These are phyloP conservation scores for Coelastrella sp. DNA, from an alignment of 139 green algal genomes.

Conservation along the genomic window DNA sequence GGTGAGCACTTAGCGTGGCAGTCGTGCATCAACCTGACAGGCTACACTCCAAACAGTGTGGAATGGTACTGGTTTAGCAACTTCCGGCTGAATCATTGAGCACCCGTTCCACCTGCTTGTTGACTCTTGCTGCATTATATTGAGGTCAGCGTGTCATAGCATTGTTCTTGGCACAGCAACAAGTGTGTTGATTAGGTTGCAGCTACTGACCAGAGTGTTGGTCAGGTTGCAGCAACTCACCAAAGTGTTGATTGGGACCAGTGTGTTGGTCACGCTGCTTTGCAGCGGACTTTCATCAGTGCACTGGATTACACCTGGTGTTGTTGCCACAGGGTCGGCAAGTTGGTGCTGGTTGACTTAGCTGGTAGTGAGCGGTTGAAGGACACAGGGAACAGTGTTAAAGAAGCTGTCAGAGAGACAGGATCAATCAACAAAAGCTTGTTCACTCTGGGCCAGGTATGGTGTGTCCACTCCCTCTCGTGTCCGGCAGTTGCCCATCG, in stretches of 20 bases:
- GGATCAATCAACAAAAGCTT: slow-evolving; percentile 97
- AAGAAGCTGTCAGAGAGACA: slow-evolving; percentile 88
- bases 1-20: slow-evolving; percentile 27
- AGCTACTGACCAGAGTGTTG: background rate
- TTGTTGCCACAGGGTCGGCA: slow-evolving; percentile 63
- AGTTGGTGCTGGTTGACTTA: slow-evolving; percentile 92
- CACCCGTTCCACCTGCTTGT: no score
- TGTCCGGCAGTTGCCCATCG: background rate
- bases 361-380: slow-evolving; percentile 90
- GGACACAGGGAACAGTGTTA: slow-evolving; percentile 67
- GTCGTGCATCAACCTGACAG: background rate
- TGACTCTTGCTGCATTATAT: no score
- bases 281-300: background rate
- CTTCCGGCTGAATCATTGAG: no score
- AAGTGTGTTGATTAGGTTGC: no score
- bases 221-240: no score
- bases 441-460: slow-evolving; percentile 90
- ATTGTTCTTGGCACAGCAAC: no score
- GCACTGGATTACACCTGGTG: background rate
- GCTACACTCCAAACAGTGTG: no score
- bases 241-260: no score
- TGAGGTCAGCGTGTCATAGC: no score
- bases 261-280: background rate
- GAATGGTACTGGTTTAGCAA: no score
- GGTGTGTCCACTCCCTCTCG: background rate